Evolutionary conservation across 139 green algal genomes (phyloP), one percentile per base, ranked within the genome.

Genomic region (Choricystis sp.): DNA sequence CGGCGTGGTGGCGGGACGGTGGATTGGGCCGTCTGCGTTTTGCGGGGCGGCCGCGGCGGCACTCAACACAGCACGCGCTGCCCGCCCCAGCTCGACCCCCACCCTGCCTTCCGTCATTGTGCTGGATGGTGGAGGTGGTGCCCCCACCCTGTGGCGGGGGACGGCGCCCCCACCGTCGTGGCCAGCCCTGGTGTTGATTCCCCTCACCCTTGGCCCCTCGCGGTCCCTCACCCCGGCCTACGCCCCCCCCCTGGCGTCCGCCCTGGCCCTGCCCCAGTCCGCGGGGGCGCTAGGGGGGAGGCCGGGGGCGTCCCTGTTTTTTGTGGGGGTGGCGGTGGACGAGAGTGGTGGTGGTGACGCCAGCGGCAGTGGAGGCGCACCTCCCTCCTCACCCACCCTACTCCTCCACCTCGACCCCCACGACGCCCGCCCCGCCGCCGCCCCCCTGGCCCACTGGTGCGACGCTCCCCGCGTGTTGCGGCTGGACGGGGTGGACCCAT

Each of bases 11-110:
- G 64, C 81, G 3, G 87, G 87, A 1, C 66, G 74, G 48, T 95
- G 87, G 87, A 57, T 94, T 31, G 87, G 87, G 0, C 87, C 87
- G 0, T 91, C 81, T 68, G 78, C 74, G 40, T 71, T 94, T 40
- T 95, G 84, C 78, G 76, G 81, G 23, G 73, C 77, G 48, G 52
- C 92, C 31, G 75, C 78, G 59, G 72, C 72, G 24, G 66, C 80
- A 31, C 68, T 79, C 49, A 77, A 71, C 58, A 56, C 55, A 66
- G 31, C 19, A 31, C 61, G 24, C 23, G 40, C 19, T n/a, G 19
- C 20, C 31, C 19, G 30, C 60, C 4, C 14, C 29, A 57, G 19
- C 29, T 65, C 31, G 19, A 57, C 19, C 14, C 29, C 30, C 60
- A 19, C 60, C 60, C 26, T 24, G n/a, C n/a, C n/a, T n/a, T n/a